phyloP scores from a whole-genome alignment of 371 early-diverging fungal genomes.

The Sporodiniella umbellata region DNA sequence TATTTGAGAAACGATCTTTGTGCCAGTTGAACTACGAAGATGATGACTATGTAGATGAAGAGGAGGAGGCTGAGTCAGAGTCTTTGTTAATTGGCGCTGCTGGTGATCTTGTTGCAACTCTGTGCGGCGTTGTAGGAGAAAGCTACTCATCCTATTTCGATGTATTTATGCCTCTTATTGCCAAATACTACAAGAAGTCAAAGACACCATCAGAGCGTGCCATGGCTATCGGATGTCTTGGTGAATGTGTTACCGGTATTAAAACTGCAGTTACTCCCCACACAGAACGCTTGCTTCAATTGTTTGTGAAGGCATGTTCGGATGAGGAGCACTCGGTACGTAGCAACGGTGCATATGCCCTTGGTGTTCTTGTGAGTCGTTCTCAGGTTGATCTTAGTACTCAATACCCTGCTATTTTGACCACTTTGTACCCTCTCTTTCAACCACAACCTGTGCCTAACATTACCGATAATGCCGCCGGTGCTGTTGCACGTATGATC shows the following conservation, averaged over 20 bases:
- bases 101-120: conserved; percentile 78
- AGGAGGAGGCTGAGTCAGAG: conserved; percentile 84
- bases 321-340: conserved; percentile 83
- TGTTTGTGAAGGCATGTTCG: conserved; percentile 67
- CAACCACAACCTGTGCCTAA: conserved; percentile 59
- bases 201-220: conserved; percentile 75
- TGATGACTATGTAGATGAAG: conserved; percentile 78
- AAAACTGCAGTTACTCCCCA: conserved; percentile 73
- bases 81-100: conserved; percentile 77
- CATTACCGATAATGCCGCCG: conserved; percentile 85
- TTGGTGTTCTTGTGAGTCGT: conserved; percentile 71
- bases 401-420: conserved; percentile 71
- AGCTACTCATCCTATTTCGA: conserved; percentile 71
- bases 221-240: conserved; percentile 87
- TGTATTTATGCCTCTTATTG: conserved; percentile 77
- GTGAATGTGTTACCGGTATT: conserved; percentile 78
- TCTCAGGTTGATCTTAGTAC: conserved; percentile 68
- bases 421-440: conserved; percentile 64
- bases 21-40: conserved; percentile 82
- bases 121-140: conserved; percentile 73
- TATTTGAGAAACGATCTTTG: conserved; percentile 77
- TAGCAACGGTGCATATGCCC: conserved; percentile 83
- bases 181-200: conserved; percentile 77
- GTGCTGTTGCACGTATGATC: conserved; percentile 83
- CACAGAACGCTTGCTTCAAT: conserved; percentile 59